Evolutionary conservation across 148 eudicot genomes (phyloP).

Genomic region (Rhododendron simsii): DNA sequence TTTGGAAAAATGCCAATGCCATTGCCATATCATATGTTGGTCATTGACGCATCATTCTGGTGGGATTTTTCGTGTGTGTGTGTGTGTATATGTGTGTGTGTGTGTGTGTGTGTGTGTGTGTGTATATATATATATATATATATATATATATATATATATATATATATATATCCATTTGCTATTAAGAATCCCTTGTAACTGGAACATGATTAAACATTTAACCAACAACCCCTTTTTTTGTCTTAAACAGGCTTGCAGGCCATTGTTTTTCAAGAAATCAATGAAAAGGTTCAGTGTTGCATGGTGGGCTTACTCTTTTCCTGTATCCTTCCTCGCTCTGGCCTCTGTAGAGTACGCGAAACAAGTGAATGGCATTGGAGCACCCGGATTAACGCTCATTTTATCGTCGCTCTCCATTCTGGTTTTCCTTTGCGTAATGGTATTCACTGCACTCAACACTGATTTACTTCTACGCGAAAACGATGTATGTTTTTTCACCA

Average conservation of each 20-base stretch:
- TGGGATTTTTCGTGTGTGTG: background rate
- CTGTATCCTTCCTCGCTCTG: constrained; percentile 36
- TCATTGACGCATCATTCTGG: background rate
- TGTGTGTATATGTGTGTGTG: too few species aligned
- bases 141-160: too few species aligned
- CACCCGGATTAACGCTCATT: constrained; percentile 31
- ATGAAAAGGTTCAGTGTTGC: constrained; percentile 39
- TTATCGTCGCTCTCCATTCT: constrained; percentile 49
- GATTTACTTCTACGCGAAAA: background rate
- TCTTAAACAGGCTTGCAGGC: constrained; percentile 54
- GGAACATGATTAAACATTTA: background rate
- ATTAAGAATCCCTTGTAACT: background rate
- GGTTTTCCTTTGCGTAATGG: constrained; percentile 45
- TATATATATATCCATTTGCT: background rate
- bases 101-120: too few species aligned
- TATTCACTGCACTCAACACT: constrained; percentile 47
- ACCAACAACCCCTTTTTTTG: background rate
- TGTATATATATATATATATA: too few species aligned
- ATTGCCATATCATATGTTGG: too few species aligned
- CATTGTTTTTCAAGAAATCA: constrained; percentile 46
- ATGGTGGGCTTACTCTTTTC: constrained; percentile 79
- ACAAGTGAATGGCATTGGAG: constrained; percentile 25
- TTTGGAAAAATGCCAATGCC: background rate
- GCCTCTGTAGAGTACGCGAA: constrained; percentile 35
- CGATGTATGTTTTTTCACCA: background rate